Evolutionary conservation across 2,329 filamentous ascomycete genomes (phyloP).

Genomic region (Pyrenophora seminiperda): DNA sequence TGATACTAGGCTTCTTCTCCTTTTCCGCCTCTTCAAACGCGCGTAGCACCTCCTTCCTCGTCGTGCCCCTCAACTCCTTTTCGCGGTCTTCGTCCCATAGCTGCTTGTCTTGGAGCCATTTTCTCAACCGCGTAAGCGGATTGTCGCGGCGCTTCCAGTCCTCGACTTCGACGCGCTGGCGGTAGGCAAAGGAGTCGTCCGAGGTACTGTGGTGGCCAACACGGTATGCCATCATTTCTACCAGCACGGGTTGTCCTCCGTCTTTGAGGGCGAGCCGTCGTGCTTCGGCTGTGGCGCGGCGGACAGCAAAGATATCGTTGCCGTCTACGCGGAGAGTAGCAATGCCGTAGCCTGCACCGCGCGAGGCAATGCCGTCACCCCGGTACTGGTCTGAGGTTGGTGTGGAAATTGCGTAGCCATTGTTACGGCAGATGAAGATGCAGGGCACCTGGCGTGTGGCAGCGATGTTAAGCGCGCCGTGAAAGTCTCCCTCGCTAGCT

Average conservation of each 20-base stretch:
- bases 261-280: slow-evolving; percentile 77
- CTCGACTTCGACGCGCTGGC: slow-evolving; percentile 88
- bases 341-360: slow-evolving; percentile 90
- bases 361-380: slow-evolving; percentile 85
- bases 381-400: slow-evolving; percentile 90
- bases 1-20: slow-evolving; percentile 76
- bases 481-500: slow-evolving; percentile 89
- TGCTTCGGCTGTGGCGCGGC: slow-evolving; percentile 78
- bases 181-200: slow-evolving; percentile 96
- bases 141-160: slow-evolving; percentile 93
- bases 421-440: slow-evolving; percentile 90
- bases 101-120: slow-evolving; percentile 84
- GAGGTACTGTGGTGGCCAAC: slow-evolving; percentile 96
- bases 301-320: slow-evolving; percentile 91
- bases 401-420: slow-evolving; percentile 89
- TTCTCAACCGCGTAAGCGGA: slow-evolving; percentile 80
- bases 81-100: slow-evolving; percentile 88
- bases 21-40: slow-evolving; percentile 85
- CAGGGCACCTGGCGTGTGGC: slow-evolving; percentile 86
- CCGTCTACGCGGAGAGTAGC: slow-evolving; percentile 90
- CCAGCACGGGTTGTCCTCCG: slow-evolving; percentile 80
- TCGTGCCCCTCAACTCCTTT: slow-evolving; percentile 67
- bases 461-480: slow-evolving; percentile 87
- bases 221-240: slow-evolving; percentile 98
- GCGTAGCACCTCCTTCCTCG: slow-evolving; percentile 76